Base-by-base conservation (phyloP, 305 asterid genomes). In the Fraxinus baroniana region DNA sequence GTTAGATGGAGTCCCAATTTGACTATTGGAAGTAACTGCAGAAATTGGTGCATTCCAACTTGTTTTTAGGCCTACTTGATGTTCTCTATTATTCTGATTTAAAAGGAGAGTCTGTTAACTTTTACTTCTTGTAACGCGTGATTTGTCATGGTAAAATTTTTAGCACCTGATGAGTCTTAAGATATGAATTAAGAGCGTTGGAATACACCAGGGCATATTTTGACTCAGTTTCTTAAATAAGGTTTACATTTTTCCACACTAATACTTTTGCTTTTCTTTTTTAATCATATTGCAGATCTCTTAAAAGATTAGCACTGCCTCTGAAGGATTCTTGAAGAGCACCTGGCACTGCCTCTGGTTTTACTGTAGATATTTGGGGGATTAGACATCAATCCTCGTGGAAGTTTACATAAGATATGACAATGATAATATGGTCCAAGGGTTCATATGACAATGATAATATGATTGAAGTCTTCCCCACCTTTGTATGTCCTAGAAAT, bases 361-460 rank as follows among this genome's bases (percentile, higher is more conserved):
- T 76, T 81, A 83, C 17, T 83, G 89, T 81, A 81, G 70, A 86
- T 86, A 86, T 68, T 83, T 49, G 22, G 72, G 80, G 78, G 77
- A 79, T 46, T 68, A 80, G 76, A 74, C 74, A 13, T 57, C 28
- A 7, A 7, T 7, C 68, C 68, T 57, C 28, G 28, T 57, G 68
- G 28, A 57, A 2, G 68, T 18, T 57, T 18, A 57, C 68, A 55
- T 18, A 57, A 57, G 26, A 18, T 57, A 18, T 57, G 28, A 57
- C 28, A 7, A 57, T 57, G 68, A 20, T 20, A 57, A 57, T 55
- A 55, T 55, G 66, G 24, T 55, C 24, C 10, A n/a, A 55, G 66
- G 24, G 24, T 18, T 55, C 3, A n/a, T n/a, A n/a, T 55, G 24
- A 55, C 24, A 18, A 55, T 55, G 66, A 55, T 18, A 55, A 55